Base-by-base conservation (phyloP, 164 flowering plant species). In the Magnolia officinalis region DNA sequence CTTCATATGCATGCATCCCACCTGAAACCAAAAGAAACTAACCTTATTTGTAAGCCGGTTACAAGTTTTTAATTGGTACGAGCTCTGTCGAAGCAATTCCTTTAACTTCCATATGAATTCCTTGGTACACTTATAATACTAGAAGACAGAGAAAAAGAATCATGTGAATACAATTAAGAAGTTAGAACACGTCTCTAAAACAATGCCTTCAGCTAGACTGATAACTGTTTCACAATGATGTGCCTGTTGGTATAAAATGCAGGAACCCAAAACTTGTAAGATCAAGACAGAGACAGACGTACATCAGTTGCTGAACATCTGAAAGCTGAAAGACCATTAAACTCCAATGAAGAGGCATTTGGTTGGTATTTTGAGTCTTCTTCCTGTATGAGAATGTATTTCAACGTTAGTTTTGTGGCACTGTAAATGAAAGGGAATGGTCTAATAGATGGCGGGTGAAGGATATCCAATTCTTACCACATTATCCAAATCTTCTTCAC, bases 21-120 rank as follows among this genome's bases (percentile, higher is more conserved):
- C 45, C 45, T 37, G 45, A 66, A 65, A 73, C 0, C 2, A 72
- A 49, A 11, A 21, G 20, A 64, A 72, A 71, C 49, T 50, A 73
- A 72, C 67, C 73, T 79, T 86, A 70, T 87, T 90, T 0, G 24
- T 65, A 37, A 37, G 45, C 45, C 4, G 45, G 29, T n/a, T 18
- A 18, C 61, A 2, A 26, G 29, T 73, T 76, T 79, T 83, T 4
- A 80, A 83, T 11, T 82, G 7, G 65, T 89, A 89, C 0, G 81
- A 69, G 49, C 75, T 52, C 2, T 50, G n/a, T 1, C 74, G 69
- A 5, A 85, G 78, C 23, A 11, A 49, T 0, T 75, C 69, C 45
- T 37, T 37, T 3, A 37, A 37, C 45, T 37, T 37, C 6, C 6
- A 6, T 37, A 37, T 37, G 45, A 37, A 37, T 37, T 37, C 45